A percentile compares a stretch with the other conserved stretches of the same genome.
Conservation (phyloP, 768 basidiomycete species). For the Pholiota molesta region DNA sequence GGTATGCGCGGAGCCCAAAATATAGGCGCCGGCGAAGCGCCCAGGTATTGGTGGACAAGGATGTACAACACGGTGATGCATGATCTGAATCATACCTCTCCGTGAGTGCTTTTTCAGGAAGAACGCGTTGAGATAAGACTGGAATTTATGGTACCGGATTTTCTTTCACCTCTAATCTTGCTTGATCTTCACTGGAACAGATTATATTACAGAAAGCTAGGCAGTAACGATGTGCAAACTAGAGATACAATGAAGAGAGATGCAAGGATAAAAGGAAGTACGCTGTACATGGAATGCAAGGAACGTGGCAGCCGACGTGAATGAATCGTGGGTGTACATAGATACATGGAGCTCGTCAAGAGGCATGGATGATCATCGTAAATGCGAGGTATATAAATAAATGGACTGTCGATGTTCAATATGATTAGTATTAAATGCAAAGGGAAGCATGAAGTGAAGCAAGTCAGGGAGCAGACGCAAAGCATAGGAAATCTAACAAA, state of each 20-base stretch:
- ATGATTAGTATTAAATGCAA: neutral
- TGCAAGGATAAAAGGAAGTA: neutral
- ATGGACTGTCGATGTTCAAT: neutral
- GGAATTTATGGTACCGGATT: no score
- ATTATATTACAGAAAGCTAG: neutral
- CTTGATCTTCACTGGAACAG: neutral
- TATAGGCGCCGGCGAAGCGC: no score
- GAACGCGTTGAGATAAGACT: no score
- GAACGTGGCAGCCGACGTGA: neutral
- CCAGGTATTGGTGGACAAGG: no score
- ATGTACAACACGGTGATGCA: no score
- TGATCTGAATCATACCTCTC: no score
- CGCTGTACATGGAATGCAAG: neutral
- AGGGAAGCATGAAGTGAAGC: neutral
- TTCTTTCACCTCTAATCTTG: no score
- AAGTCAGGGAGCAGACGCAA: neutral
- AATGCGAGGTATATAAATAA: neutral
- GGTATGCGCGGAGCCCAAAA: no score
- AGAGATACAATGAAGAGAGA: neutral
- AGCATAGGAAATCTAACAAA: no score
- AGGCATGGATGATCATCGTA: slow-evolving; percentile 2
- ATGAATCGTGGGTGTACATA: neutral
- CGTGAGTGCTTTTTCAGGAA: no score
- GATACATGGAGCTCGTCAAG: slow-evolving; percentile 7
- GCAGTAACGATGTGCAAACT: neutral